Percentiles rank a stretch among this genome's conserved stretches.
Conservation (phyloP, 2,329 filamentous ascomycete species). For the Zymoseptoria crescenta region DNA sequence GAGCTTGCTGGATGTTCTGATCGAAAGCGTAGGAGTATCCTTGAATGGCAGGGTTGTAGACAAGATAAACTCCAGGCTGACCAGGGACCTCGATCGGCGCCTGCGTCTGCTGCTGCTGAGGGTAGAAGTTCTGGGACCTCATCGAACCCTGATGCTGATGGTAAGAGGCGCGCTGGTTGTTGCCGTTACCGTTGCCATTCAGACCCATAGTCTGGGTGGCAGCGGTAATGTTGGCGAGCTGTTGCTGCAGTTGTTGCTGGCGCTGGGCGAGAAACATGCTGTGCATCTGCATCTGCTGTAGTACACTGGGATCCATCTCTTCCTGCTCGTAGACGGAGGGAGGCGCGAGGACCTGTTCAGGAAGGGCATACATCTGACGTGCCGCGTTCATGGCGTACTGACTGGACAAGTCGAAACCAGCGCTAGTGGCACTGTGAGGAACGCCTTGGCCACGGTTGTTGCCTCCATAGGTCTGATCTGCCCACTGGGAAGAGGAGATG, state of each 20-base stretch:
- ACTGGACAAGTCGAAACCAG: constrained; percentile 38
- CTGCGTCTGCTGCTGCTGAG: constrained; percentile 54
- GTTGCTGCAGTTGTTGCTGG: constrained; percentile 90
- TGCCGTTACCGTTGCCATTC: constrained; percentile 38
- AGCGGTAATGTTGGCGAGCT: constrained; percentile 74
- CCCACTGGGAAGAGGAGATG: constrained; percentile 43
- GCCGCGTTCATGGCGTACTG: constrained; percentile 41
- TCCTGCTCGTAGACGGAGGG: constrained; percentile 70
- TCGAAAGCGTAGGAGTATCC: constrained; percentile 77
- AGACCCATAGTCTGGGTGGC: constrained; percentile 71
- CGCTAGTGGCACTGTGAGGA: constrained; percentile 53
- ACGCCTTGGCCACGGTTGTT: constrained; percentile 36
- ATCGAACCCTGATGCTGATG: constrained; percentile 25
- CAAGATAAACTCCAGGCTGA: constrained; percentile 69
- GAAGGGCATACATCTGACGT: constrained; percentile 56
- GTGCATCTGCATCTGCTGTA: constrained; percentile 82
- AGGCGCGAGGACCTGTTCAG: constrained; percentile 83
- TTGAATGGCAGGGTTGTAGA: constrained; percentile 79
- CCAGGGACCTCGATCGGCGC: constrained; percentile 57
- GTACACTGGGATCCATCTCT: constrained; percentile 75
- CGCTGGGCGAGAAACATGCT: constrained; percentile 90
- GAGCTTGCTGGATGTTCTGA: constrained; percentile 48
- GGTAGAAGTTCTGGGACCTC: constrained; percentile 51
- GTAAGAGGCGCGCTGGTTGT: constrained; percentile 13
- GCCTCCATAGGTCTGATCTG: constrained; percentile 34